Percentiles rank a stretch among this genome's conserved stretches.
These are phyloP conservation scores for Klebsormidium nitens DNA, from an alignment of 139 green algal genomes.

Conservation along the genomic window DNA sequence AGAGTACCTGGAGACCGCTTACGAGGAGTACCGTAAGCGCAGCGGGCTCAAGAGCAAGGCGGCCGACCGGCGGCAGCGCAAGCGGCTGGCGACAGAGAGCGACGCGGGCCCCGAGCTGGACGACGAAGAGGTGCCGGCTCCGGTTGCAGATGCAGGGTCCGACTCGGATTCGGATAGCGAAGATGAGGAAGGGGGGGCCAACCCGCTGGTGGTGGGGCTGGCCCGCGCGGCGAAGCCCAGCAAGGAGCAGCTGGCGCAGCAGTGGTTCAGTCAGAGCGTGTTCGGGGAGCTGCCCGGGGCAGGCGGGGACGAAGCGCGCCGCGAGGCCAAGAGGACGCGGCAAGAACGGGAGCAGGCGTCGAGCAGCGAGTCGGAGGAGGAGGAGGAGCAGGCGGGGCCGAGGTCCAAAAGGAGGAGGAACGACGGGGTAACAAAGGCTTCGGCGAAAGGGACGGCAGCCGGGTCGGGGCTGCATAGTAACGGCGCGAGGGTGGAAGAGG, in stretches of 20 bases:
- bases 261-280: constrained; percentile 51
- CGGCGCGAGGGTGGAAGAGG: constrained; percentile 27
- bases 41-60: constrained; percentile 11
- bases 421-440: constrained; percentile 5
- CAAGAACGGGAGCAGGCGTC: not conserved
- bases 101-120: no score
- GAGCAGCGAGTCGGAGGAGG: not conserved
- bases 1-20: constrained; percentile 76
- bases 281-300: constrained; percentile 23
- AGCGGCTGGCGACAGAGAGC: no score
- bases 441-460: not conserved
- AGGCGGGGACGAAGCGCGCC: not conserved
- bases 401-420: constrained; percentile 7
- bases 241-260: not conserved
- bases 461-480: not conserved
- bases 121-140: not conserved
- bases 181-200: constrained; percentile 35
- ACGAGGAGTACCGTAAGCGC: constrained; percentile 71
- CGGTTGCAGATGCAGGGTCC: not conserved
- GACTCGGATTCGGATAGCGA: constrained; percentile 1
- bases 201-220: constrained; percentile 40
- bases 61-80: no score
- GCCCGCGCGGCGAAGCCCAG: constrained; percentile 6
- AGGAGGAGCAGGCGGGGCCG: constrained; percentile 7
- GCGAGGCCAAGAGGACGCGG: constrained; percentile 3